These are phyloP conservation scores for Drosera spatulata DNA, from an alignment of 179 eudicot genomes.

Conservation along the genomic window DNA sequence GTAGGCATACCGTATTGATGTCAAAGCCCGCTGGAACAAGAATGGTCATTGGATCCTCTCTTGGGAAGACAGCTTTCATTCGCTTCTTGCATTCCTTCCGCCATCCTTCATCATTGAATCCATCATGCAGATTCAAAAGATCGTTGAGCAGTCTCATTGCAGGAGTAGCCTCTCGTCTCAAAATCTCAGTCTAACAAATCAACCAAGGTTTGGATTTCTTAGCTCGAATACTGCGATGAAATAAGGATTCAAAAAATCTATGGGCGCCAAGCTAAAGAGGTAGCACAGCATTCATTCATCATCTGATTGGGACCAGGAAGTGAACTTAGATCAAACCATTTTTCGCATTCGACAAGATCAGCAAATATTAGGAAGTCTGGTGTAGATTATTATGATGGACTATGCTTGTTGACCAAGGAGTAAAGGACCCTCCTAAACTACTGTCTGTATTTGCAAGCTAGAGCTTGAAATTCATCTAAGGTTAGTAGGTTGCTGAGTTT, in stretches of 20 bases:
- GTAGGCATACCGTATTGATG: constrained; percentile 52
- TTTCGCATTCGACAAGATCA: too few species aligned
- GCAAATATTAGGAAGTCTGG: too few species aligned
- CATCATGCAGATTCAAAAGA: constrained; percentile 81
- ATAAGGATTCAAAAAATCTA: not conserved
- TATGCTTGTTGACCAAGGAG: too few species aligned
- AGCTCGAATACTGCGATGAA: not conserved
- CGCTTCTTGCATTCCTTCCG: constrained; percentile 83
- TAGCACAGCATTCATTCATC: not conserved
- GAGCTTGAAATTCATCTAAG: too few species aligned
- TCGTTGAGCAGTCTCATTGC: constrained; percentile 92
- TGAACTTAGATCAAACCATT: too few species aligned
- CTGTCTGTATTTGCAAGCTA: too few species aligned
- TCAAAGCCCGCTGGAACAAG: constrained; percentile 89
- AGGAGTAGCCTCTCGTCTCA: constrained; percentile 83
- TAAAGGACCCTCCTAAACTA: too few species aligned
- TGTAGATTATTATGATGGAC: too few species aligned
- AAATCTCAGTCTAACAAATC: constrained; percentile 59
- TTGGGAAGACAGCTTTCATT: constrained; percentile 75
- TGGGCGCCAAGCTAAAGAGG: not conserved
- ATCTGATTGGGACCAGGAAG: too few species aligned
- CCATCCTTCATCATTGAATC: constrained; percentile 84
- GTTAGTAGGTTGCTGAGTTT: too few species aligned
- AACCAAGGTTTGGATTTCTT: not conserved
- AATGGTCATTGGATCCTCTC: constrained; percentile 96